Evolutionary conservation across 192 early-diverging fungal species (phyloP).

Genomic region (Coemansia sp.): DNA sequence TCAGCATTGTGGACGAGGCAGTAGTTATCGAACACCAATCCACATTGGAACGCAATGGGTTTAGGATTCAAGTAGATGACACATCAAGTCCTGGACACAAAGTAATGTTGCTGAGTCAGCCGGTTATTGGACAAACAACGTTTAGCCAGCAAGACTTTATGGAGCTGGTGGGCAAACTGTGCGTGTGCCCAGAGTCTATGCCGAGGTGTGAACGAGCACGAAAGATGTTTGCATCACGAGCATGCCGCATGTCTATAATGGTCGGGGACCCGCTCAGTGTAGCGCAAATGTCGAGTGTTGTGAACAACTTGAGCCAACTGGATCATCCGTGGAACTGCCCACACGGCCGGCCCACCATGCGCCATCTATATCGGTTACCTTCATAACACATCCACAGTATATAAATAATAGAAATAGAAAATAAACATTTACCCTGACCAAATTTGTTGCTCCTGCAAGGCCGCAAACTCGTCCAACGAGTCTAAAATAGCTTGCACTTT

Average conservation of each 20-base stretch:
- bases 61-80: conserved; percentile 67
- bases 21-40: conserved; percentile 73
- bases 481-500: conserved; percentile 46
- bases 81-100: conserved; percentile 58
- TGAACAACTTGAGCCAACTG: conserved; percentile 77
- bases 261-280: conserved; percentile 79
- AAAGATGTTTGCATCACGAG: conserved; percentile 82
- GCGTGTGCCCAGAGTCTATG: conserved; percentile 55
- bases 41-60: conserved; percentile 78
- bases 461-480: conserved; percentile 36
- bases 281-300: conserved; percentile 75
- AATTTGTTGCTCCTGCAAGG: conserved; percentile 37
- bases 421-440: conserved; percentile 2
- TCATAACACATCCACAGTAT: neutral
- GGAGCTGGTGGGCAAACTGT: conserved; percentile 40
- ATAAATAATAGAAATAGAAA: neutral
- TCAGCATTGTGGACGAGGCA: conserved; percentile 78
- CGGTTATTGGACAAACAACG: conserved; percentile 68
- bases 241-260: conserved; percentile 89
- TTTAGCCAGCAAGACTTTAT: conserved; percentile 64
- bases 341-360: conserved; percentile 93
- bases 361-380: conserved; percentile 68
- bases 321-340: conserved; percentile 99
- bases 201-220: conserved; percentile 69
- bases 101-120: conserved; percentile 69